These are phyloP conservation scores for Lactarius sanguifluus DNA, from an alignment of 768 basidiomycete species.

Conservation along the genomic window DNA sequence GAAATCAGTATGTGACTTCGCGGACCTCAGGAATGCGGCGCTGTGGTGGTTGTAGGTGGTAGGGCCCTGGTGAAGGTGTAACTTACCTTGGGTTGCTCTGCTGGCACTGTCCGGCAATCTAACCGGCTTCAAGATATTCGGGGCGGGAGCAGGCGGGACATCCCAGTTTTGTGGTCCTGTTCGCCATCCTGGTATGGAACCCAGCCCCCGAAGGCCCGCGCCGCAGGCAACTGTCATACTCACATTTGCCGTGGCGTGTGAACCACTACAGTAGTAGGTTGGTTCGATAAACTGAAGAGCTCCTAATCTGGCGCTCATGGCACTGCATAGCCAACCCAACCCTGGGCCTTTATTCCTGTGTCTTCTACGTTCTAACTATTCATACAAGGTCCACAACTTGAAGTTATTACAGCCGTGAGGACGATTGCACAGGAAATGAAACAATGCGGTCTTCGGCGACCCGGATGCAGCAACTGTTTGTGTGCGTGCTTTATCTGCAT, in stretches of 20 bases:
- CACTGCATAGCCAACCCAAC: slow-evolving; percentile 2
- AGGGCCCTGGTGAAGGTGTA: neutral
- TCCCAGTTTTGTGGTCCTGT: neutral
- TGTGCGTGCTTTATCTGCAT: neutral
- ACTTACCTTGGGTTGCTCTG: too few relatives aligned
- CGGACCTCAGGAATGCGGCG: too few relatives aligned
- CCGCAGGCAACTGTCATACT: neutral
- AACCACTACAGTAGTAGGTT: neutral
- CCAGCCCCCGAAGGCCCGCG: neutral
- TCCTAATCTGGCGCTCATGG: neutral
- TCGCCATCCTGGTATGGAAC: neutral
- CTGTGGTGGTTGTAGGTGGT: neutral
- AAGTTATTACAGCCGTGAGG: neutral
- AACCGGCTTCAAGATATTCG: too few relatives aligned
- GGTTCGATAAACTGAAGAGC: neutral
- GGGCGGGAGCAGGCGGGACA: too few relatives aligned
- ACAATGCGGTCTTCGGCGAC: neutral
- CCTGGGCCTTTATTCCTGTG: neutral
- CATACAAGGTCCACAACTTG: neutral
- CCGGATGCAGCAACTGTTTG: neutral
- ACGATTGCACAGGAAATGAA: neutral
- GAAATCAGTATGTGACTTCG: too few relatives aligned
- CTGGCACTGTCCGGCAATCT: too few relatives aligned
- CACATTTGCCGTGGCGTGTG: neutral
- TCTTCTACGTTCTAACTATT: neutral